Evolutionary conservation across 768 basidiomycete genomes (phyloP), one percentile per base, ranked within the genome.

Genomic region (Lentinula edodes): DNA sequence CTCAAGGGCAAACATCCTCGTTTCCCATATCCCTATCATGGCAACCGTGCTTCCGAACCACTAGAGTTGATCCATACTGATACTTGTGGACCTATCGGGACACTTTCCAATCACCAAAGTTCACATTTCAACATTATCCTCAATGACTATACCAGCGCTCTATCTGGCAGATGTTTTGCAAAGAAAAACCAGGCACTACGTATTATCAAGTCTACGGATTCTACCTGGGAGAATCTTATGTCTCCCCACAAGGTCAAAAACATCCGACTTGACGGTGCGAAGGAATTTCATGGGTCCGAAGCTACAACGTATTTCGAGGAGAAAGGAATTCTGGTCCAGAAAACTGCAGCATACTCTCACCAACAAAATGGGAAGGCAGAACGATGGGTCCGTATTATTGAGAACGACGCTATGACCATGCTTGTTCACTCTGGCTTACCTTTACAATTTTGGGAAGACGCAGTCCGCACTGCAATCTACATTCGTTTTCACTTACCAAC

Each of bases 341-440:
- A 66, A 59, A 72, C 68, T 12, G 61, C 50, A 34, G 54, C 66
- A 3, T 67, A 69, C 38, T 65, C 63, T 52, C 76, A 76, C 1
- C 73, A 79, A 66, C 75, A 80, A 54, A 83, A 82, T 62, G 73
- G 77, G 20, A 70, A 78, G 5, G 76, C 77, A 2, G 77, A 83
- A 62, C 63, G 72, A 1, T 63, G 65, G 1, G 81, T 81, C 45
- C 62, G 71, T 2, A 74, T 73, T 0, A 66, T 82, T 36, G 62
- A 67, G 0, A 72, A 79, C 20, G 66, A 62, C 16, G 67, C 72
- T 5, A 64, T 61, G 12, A 65, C 73, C 0, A 73, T 80, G 68
- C 67, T 78, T 3, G 34, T 45, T 18, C 62, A 69, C 51, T 60
- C 66, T 18, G 50, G 64, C 55, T 56, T 70, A 41, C 66, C 69